phyloP scores from a whole-genome alignment of 805 yeast genomes.

The Starmerella vitae region DNA sequence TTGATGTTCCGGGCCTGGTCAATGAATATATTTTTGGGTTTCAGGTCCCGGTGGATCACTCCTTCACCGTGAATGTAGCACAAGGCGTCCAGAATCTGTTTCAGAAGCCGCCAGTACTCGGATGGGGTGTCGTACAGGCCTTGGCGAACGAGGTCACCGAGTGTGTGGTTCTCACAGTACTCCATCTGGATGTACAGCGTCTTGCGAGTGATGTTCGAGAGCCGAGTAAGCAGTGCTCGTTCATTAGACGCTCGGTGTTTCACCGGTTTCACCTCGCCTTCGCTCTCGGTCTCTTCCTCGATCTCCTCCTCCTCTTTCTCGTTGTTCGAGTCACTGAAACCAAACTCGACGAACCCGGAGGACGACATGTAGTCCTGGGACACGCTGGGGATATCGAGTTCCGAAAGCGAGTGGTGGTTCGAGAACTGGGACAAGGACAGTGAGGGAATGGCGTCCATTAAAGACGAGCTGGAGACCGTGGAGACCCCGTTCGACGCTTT shows the following conservation, averaged over 20 bases:
- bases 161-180: conserved; percentile 88
- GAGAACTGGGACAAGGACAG: conserved; percentile 19
- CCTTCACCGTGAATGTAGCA: conserved; percentile 87
- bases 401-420: conserved; percentile 13
- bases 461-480: neutral
- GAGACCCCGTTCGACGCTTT: neutral
- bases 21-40: conserved; percentile 90
- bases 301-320: neutral
- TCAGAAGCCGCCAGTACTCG: conserved; percentile 79
- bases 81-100: conserved; percentile 81
- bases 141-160: conserved; percentile 66
- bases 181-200: conserved; percentile 96
- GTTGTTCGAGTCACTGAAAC: conserved; percentile 12
- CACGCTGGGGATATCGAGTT: conserved; percentile 14
- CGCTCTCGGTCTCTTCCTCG: neutral
- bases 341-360: conserved; percentile 25
- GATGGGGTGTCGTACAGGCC: conserved; percentile 57
- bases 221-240: neutral
- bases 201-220: conserved; percentile 27
- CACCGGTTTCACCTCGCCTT: neutral
- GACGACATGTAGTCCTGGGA: conserved; percentile 21
- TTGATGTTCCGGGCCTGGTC: conserved; percentile 81
- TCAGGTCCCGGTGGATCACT: conserved; percentile 86
- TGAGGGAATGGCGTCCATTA: conserved; percentile 17
- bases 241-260: neutral